These are phyloP conservation scores for Sicyos edulis DNA, from an alignment of 306 rosid genomes.

Conservation along the genomic window DNA sequence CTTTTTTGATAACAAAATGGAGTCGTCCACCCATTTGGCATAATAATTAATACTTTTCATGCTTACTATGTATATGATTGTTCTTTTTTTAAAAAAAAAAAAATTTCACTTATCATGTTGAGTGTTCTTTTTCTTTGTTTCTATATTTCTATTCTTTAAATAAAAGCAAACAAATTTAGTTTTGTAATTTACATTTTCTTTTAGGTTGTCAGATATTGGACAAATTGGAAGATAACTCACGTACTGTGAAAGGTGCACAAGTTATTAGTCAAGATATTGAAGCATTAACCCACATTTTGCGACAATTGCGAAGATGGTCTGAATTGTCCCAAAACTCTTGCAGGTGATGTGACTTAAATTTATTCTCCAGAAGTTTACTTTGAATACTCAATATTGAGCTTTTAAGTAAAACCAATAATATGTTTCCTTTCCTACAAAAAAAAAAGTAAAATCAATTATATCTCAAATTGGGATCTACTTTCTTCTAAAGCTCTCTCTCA, in stretches of 20 bases:
- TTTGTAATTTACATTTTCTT: not conserved
- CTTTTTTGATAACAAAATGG: too few species aligned
- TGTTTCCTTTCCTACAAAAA: too few species aligned
- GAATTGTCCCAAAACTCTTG: slow-evolving; percentile 46
- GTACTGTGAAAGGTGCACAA: slow-evolving; percentile 74
- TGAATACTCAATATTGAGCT: not conserved
- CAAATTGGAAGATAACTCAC: slow-evolving; percentile 71
- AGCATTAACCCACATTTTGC: slow-evolving; percentile 58
- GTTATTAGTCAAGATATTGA: slow-evolving; percentile 71
- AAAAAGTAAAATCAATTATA: too few species aligned
- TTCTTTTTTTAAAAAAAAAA: too few species aligned
- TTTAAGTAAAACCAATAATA: not conserved
- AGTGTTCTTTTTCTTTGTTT: not conserved
- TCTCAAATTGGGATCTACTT: too few species aligned
- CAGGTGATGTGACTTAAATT: slow-evolving; percentile 39
- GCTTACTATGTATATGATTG: not conserved
- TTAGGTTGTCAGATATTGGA: slow-evolving; percentile 64
- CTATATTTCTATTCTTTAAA: not conserved
- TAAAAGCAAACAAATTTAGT: slow-evolving; percentile 1
- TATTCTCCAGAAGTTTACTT: not conserved
- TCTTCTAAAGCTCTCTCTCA: not conserved
- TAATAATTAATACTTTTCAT: not conserved
- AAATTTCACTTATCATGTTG: not conserved
- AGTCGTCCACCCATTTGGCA: too few species aligned
- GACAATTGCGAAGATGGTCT: slow-evolving; percentile 62